Percentiles rank a stretch among this genome's conserved stretches.
These are phyloP conservation scores for Exophiala spinifera DNA, from an alignment of 2,329 filamentous ascomycete species.

Conservation along the genomic window DNA sequence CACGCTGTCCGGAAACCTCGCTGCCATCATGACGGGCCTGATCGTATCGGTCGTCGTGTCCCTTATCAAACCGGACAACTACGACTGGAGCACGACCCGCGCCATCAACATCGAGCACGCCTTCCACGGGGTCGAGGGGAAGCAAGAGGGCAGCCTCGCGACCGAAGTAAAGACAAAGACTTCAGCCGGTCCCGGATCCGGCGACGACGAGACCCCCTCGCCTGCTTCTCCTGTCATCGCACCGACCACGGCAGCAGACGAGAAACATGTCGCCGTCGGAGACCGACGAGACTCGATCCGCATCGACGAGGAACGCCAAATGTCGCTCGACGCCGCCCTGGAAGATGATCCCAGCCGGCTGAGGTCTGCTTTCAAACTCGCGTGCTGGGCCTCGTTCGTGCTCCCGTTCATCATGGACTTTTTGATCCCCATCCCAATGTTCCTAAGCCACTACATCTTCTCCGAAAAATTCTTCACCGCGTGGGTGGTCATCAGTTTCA, in stretches of 20 bases:
- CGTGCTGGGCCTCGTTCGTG: slow-evolving; percentile 56
- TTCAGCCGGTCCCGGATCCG: background rate
- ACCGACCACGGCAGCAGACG: slow-evolving; percentile 2
- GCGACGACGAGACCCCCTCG: slow-evolving; percentile 4
- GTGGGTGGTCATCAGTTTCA: slow-evolving; percentile 71
- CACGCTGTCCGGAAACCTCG: slow-evolving; percentile 64
- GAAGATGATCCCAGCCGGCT: slow-evolving; percentile 34
- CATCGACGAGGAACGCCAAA: slow-evolving; percentile 30
- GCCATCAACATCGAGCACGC: slow-evolving; percentile 67
- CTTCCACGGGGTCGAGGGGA: background rate
- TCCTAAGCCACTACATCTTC: slow-evolving; percentile 76
- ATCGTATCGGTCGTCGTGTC: slow-evolving; percentile 73
- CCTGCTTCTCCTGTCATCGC: slow-evolving; percentile 4
- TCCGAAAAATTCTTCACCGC: slow-evolving; percentile 76
- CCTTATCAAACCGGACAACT: slow-evolving; percentile 72
- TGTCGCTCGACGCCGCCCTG: slow-evolving; percentile 28
- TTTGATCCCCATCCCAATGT: slow-evolving; percentile 91
- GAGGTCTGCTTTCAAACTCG: slow-evolving; percentile 42
- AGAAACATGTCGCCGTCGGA: slow-evolving; percentile 4
- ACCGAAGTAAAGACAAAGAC: slow-evolving; percentile 10
- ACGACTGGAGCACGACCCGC: slow-evolving; percentile 71
- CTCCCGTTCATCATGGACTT: slow-evolving; percentile 70
- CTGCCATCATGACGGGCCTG: slow-evolving; percentile 71
- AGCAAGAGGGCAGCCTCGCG: background rate
- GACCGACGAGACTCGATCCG: slow-evolving; percentile 23